Percentiles rank a stretch among this genome's conserved stretches.
phyloP scores from a whole-genome alignment of 495 filamentous ascomycete species.

The Terfezia claveryi region DNA sequence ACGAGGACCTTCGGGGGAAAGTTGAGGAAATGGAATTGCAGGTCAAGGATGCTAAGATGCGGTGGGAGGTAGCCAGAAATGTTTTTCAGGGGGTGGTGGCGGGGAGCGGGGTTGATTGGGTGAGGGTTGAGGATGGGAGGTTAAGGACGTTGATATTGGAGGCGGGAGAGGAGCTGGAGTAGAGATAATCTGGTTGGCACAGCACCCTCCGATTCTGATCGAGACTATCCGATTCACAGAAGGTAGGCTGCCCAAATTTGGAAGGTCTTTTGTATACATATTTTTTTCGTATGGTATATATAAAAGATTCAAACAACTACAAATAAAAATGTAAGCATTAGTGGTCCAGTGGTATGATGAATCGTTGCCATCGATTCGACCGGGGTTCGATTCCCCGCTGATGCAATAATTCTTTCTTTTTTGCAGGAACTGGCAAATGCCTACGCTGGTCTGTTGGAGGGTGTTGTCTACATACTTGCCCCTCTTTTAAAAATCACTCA shows the following conservation, averaged over 20 bases:
- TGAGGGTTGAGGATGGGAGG: background rate
- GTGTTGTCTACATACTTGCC: too few relatives aligned
- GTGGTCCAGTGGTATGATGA: background rate
- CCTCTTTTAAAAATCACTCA: background rate
- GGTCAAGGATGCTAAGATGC: slow-evolving; percentile 7
- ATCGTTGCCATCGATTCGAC: slow-evolving; percentile 9
- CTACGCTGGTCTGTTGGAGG: too few relatives aligned
- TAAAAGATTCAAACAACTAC: too few relatives aligned
- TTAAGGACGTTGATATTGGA: background rate
- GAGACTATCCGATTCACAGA: too few relatives aligned
- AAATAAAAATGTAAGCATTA: too few relatives aligned
- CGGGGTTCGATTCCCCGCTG: slow-evolving; percentile 17
- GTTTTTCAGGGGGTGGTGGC: slow-evolving; percentile 10
- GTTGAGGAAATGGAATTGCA: slow-evolving; percentile 2
- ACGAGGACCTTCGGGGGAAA: background rate
- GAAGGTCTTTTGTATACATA: too few relatives aligned
- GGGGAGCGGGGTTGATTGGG: background rate
- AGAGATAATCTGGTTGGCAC: background rate
- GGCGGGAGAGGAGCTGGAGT: background rate
- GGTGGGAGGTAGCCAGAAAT: slow-evolving; percentile 17
- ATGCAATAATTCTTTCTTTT: background rate
- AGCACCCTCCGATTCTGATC: too few relatives aligned
- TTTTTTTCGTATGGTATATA: too few relatives aligned
- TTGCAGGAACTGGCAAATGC: background rate
- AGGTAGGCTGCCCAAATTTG: too few relatives aligned